Percentiles rank a stretch among this genome's conserved stretches.
These are phyloP conservation scores for Boletus vermiculosoides DNA, from an alignment of 768 basidiomycete species.

Conservation along the genomic window DNA sequence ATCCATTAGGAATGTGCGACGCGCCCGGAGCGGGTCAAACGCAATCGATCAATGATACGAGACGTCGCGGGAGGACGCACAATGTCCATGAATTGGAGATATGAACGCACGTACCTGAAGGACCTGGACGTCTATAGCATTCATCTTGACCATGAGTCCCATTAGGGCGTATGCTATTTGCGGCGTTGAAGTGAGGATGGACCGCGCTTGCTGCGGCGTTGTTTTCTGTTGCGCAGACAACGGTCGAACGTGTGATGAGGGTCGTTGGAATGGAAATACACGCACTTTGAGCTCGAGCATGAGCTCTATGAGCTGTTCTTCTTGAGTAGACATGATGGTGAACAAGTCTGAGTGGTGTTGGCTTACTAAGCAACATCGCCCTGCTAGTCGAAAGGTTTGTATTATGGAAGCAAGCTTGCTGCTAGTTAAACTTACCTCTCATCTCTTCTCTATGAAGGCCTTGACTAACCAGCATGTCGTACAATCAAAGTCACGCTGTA, in stretches of 20 bases:
- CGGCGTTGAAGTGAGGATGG: slow-evolving; percentile 69
- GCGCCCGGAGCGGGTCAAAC: not conserved
- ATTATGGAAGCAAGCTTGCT: not conserved
- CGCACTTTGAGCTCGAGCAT: slow-evolving; percentile 67
- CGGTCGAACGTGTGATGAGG: slow-evolving; percentile 1
- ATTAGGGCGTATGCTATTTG: slow-evolving; percentile 78
- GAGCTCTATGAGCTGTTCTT: slow-evolving; percentile 73
- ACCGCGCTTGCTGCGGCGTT: slow-evolving; percentile 63
- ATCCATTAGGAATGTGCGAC: slow-evolving; percentile 6
- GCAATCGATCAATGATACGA: not conserved
- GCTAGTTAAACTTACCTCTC: not conserved
- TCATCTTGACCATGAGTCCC: slow-evolving; percentile 74
- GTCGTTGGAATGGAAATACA: not conserved
- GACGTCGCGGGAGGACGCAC: not conserved
- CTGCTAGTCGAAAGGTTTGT: not conserved
- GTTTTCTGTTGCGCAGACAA: slow-evolving; percentile 54
- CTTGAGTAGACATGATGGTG: slow-evolving; percentile 49
- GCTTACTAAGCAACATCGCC: slow-evolving; percentile 17
- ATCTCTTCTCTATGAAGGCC: not conserved
- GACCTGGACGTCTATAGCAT: slow-evolving; percentile 70
- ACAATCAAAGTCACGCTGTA: not conserved
- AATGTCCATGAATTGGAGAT: not conserved
- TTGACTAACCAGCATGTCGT: too few species aligned
- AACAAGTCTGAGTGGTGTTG: not conserved
- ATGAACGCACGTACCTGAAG: slow-evolving; percentile 52